A percentile compares a stretch with the other conserved stretches of the same genome.
Conservation (phyloP, 1,284 basidiomycete species). For the Ustilago xerochloae region DNA sequence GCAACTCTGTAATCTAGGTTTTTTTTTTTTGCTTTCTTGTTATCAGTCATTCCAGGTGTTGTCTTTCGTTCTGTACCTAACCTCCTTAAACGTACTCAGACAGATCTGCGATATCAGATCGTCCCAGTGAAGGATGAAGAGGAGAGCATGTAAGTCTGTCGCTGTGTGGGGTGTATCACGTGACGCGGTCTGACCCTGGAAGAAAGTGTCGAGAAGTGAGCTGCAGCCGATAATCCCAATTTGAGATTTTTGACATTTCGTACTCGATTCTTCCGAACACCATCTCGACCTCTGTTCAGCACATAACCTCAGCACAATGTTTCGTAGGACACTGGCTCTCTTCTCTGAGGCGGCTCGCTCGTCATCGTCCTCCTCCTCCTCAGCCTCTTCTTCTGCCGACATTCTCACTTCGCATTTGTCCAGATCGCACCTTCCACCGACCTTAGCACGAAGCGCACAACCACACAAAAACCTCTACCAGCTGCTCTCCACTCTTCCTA, state of each 20-base stretch:
- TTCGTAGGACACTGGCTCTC: constrained; percentile 32
- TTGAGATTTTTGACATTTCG: not conserved
- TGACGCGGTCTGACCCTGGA: constrained; percentile 2
- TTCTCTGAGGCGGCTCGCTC: constrained; percentile 14
- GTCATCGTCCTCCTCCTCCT: not conserved
- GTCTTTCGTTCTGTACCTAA: not conserved
- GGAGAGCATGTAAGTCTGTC: not conserved
- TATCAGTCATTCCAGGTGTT: not conserved
- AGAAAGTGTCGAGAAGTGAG: not conserved
- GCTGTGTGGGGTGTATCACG: not conserved
- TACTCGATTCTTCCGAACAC: constrained; percentile 21
- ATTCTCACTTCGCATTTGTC: constrained; percentile 40
- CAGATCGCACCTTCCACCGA: constrained; percentile 26
- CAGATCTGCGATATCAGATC: not conserved
- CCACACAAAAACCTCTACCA: constrained; percentile 55
- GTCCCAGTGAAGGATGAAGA: not conserved
- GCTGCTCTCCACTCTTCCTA: constrained; percentile 47
- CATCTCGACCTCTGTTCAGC: constrained; percentile 2
- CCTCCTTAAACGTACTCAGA: not conserved
- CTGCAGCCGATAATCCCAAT: not conserved
- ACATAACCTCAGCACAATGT: constrained; percentile 3
- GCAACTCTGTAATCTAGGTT: constrained; percentile 7
- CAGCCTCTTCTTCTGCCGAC: constrained; percentile 6
- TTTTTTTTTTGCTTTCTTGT: not conserved
- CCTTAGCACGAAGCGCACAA: constrained; percentile 15